Evolutionary conservation across 345 rosid species (phyloP).

Genomic region (Linum usitatissimum): DNA sequence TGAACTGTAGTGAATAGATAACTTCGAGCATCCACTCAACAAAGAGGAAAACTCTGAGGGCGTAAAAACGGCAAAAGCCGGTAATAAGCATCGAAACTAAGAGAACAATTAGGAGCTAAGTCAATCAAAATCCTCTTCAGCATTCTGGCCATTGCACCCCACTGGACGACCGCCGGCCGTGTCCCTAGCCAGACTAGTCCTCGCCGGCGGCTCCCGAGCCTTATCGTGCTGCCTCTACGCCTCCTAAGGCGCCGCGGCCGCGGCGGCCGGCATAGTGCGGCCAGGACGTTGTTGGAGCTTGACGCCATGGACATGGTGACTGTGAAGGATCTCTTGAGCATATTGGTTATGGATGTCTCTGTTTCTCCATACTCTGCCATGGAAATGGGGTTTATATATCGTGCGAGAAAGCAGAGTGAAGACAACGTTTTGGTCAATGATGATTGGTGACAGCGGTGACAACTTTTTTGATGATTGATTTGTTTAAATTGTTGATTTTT

Average conservation of each 20-base stretch:
- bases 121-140: slow-evolving; percentile 56
- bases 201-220: slow-evolving; percentile 62
- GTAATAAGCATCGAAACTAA: slow-evolving; percentile 32
- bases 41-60: slow-evolving; percentile 65
- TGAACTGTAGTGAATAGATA: slow-evolving; percentile 4
- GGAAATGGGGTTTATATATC: no score
- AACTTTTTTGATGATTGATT: no score
- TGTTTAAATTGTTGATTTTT: no score
- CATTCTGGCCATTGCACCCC: slow-evolving; percentile 47
- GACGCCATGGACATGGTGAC: no score
- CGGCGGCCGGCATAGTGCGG: no score
- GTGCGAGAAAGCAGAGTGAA: no score
- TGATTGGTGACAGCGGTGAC: no score
- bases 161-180: slow-evolving; percentile 43
- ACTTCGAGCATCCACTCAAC: slow-evolving; percentile 23
- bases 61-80: slow-evolving; percentile 57
- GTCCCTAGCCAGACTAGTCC: slow-evolving; percentile 46
- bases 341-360: no score
- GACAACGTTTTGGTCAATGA: no score
- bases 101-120: slow-evolving; percentile 33
- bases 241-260: slow-evolving; percentile 22
- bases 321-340: no score
- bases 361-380: no score
- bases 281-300: no score
- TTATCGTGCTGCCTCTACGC: slow-evolving; percentile 32